Evolutionary conservation across 202 grass and related monocot species (phyloP).

Genomic region (Brachypodium distachyon): DNA sequence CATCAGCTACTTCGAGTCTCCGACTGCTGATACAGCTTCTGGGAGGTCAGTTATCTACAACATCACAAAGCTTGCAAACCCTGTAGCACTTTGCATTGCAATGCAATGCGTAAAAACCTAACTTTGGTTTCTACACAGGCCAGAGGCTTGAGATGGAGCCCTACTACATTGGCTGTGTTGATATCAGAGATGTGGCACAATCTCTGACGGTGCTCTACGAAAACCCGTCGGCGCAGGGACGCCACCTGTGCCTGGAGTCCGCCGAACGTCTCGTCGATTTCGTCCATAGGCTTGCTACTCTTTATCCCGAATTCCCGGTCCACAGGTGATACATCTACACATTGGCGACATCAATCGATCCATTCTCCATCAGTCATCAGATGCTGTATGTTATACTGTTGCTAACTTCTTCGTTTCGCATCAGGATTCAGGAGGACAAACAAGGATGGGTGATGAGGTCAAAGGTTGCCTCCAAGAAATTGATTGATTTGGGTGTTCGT

Average conservation of each 20-base stretch:
- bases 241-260: conserved; percentile 44
- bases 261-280: conserved; percentile 22
- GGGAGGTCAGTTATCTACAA: conserved; percentile 7
- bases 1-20: conserved; percentile 3
- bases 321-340: conserved; percentile 21
- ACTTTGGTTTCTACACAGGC: conserved; percentile 7
- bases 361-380: not conserved
- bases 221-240: conserved; percentile 27
- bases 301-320: conserved; percentile 37
- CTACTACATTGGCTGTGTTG: conserved; percentile 32
- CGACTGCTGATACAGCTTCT: conserved; percentile 27
- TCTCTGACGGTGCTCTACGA: conserved; percentile 35
- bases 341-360: not conserved
- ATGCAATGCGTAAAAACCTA: not conserved
- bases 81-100: not conserved
- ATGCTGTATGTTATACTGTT: not conserved
- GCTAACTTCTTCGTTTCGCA: not conserved
- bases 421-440: conserved; percentile 46
- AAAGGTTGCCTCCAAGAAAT: conserved; percentile 37
- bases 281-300: conserved; percentile 20
- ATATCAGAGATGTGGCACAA: conserved; percentile 47
- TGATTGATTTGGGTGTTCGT: conserved; percentile 38
- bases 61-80: not conserved
- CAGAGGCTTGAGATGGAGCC: conserved; percentile 18
- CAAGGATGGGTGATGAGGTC: conserved; percentile 38